Evolutionary conservation across 495 filamentous ascomycete genomes (phyloP).

Genomic region (Staphylotrichum longicolle): DNA sequence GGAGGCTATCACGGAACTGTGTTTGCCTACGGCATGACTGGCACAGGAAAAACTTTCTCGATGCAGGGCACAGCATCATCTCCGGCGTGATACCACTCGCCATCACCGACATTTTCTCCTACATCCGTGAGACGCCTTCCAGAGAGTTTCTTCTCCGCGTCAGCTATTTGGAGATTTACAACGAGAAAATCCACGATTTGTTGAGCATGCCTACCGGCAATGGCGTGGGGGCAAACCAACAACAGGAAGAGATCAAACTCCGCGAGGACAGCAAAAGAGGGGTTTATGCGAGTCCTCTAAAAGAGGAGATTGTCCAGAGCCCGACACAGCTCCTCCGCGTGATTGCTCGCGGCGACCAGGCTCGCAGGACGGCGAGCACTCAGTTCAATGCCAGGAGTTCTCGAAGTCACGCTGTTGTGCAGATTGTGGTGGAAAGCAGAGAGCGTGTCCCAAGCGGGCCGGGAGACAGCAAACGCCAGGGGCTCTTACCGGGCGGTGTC

Average conservation of each 20-base stretch:
- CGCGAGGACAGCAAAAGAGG: conserved; percentile 94
- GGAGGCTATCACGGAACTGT: conserved; percentile 98
- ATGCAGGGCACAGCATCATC: conserved; percentile 98
- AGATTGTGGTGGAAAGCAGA: conserved; percentile 96
- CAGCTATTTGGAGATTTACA: conserved; percentile 98
- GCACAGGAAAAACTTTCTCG: conserved; percentile 97
- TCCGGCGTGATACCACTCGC: conserved; percentile 95
- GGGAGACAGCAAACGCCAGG: conserved; percentile 68
- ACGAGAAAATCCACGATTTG: conserved; percentile 94
- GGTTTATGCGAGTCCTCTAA: conserved; percentile 92
- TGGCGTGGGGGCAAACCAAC: conserved; percentile 43
- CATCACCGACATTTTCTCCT: conserved; percentile 98
- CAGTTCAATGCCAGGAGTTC: conserved; percentile 96
- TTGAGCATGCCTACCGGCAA: conserved; percentile 65
- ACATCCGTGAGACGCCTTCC: conserved; percentile 93
- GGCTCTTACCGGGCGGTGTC: conserved; percentile 82
- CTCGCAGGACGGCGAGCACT: conserved; percentile 83
- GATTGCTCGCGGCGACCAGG: conserved; percentile 91
- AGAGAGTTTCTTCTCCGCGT: conserved; percentile 93
- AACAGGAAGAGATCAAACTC: conserved; percentile 88
- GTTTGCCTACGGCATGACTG: conserved; percentile 99
- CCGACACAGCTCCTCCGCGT: conserved; percentile 93
- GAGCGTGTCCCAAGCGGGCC: conserved; percentile 66
- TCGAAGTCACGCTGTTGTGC: conserved; percentile 94
- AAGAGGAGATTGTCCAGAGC: conserved; percentile 98